Evolutionary conservation across 129 eudicot species (phyloP).

Genomic region (Flaveria ramosissima): DNA sequence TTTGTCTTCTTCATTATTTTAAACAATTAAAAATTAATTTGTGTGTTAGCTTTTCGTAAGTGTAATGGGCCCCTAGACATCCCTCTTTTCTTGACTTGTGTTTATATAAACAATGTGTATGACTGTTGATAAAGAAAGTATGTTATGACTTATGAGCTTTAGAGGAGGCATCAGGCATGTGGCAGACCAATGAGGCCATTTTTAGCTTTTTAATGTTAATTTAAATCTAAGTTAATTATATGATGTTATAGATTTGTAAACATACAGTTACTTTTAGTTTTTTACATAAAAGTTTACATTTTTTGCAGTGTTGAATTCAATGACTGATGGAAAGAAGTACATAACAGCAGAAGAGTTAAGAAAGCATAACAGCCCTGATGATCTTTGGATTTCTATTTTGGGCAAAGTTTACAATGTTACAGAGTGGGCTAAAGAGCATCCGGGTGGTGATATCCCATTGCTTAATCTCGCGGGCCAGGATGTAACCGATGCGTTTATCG

Average conservation of each 20-base stretch:
- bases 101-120: slow-evolving; percentile 8
- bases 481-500: slow-evolving; percentile 89
- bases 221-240: not conserved
- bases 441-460: slow-evolving; percentile 75
- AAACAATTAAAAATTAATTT: not conserved
- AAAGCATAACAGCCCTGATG: slow-evolving; percentile 63
- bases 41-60: slow-evolving; percentile 16
- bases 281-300: not conserved
- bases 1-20: slow-evolving; percentile 20
- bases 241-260: not conserved
- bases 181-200: not conserved
- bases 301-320: slow-evolving; percentile 39
- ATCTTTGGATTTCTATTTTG: slow-evolving; percentile 81
- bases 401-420: slow-evolving; percentile 84
- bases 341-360: slow-evolving; percentile 67
- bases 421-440: slow-evolving; percentile 78
- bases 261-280: not conserved
- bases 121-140: not conserved
- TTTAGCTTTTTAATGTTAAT: not conserved
- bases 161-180: slow-evolving; percentile 18
- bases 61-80: slow-evolving; percentile 24
- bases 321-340: slow-evolving; percentile 61
- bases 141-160: not conserved
- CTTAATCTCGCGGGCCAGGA: slow-evolving; percentile 80
- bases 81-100: slow-evolving; percentile 27